These are phyloP conservation scores for Aphanomyces euteiches DNA, from an alignment of 352 stramenopile species.

Conservation along the genomic window DNA sequence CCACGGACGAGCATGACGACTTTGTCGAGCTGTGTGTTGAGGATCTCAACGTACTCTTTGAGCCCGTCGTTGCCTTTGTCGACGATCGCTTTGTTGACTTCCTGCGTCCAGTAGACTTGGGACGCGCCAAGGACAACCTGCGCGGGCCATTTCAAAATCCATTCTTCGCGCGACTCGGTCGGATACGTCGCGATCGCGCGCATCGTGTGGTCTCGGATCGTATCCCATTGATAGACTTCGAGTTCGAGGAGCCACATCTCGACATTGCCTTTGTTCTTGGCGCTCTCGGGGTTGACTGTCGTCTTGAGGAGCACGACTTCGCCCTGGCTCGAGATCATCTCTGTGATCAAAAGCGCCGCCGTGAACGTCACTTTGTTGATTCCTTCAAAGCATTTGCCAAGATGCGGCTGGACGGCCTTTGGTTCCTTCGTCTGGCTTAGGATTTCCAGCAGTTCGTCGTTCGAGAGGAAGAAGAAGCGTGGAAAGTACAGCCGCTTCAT, in stretches of 20 bases:
- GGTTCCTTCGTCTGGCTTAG: constrained; percentile 92
- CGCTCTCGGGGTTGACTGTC: constrained; percentile 86
- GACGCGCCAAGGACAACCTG: constrained; percentile 91
- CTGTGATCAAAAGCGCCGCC: constrained; percentile 82
- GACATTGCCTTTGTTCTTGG: constrained; percentile 92
- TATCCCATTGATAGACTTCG: constrained; percentile 89
- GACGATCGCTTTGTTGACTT: constrained; percentile 85
- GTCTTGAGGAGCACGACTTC: constrained; percentile 83
- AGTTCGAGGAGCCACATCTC: constrained; percentile 93
- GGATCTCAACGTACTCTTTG: constrained; percentile 64
- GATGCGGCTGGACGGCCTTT: constrained; percentile 86
- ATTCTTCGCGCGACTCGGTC: constrained; percentile 68
- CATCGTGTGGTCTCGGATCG: constrained; percentile 87
- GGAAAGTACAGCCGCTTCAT: constrained; percentile 92
- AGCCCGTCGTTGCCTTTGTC: constrained; percentile 64
- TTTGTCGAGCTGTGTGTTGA: constrained; percentile 85
- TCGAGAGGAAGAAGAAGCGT: constrained; percentile 94
- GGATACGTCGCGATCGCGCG: constrained; percentile 84
- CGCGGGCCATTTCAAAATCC: constrained; percentile 92
- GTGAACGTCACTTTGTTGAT: constrained; percentile 91
- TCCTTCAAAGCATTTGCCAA: constrained; percentile 89
- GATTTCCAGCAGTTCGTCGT: constrained; percentile 92
- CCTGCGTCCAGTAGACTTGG: constrained; percentile 93
- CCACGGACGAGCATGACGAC: constrained; percentile 91
- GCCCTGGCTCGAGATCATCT: constrained; percentile 92